Conservation (phyloP, 1,284 basidiomycete species). For the Leccinum huronense region DNA sequence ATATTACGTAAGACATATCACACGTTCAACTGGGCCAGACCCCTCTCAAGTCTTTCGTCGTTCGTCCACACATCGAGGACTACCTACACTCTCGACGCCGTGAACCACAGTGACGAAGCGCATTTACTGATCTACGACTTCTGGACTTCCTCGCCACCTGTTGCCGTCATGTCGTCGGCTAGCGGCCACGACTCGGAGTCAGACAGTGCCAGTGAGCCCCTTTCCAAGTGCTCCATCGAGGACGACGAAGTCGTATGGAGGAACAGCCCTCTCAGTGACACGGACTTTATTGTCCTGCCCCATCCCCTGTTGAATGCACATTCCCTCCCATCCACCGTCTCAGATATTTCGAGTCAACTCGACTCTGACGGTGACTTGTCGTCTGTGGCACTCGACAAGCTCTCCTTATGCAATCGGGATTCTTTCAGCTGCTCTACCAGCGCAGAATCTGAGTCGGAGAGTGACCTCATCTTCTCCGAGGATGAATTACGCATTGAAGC, state of each 20-base stretch:
- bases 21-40: slow-evolving; percentile 17
- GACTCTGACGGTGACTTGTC: slow-evolving; percentile 17
- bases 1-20: slow-evolving; percentile 35
- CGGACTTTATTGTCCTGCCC: slow-evolving; percentile 28
- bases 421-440: slow-evolving; percentile 13
- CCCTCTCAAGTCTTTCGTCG: background rate
- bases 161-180: slow-evolving; percentile 17
- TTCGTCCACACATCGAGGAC: background rate
- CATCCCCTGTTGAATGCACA: slow-evolving; percentile 24
- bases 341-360: slow-evolving; percentile 10
- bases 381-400: slow-evolving; percentile 13
- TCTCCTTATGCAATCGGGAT: slow-evolving; percentile 17
- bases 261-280: slow-evolving; percentile 24
- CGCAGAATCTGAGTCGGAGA: slow-evolving; percentile 10
- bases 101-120: slow-evolving; percentile 15
- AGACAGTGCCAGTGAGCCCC: slow-evolving; percentile 2
- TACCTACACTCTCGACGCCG: slow-evolving; percentile 4
- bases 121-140: slow-evolving; percentile 9
- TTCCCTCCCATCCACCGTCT: slow-evolving; percentile 20
- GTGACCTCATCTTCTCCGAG: background rate
- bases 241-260: slow-evolving; percentile 30
- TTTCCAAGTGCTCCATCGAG: slow-evolving; percentile 20
- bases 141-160: background rate
- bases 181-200: slow-evolving; percentile 8
- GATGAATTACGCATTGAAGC: background rate